Conservation (phyloP, 2,329 filamentous ascomycete genomes). For the Colletotrichum godetiae region DNA sequence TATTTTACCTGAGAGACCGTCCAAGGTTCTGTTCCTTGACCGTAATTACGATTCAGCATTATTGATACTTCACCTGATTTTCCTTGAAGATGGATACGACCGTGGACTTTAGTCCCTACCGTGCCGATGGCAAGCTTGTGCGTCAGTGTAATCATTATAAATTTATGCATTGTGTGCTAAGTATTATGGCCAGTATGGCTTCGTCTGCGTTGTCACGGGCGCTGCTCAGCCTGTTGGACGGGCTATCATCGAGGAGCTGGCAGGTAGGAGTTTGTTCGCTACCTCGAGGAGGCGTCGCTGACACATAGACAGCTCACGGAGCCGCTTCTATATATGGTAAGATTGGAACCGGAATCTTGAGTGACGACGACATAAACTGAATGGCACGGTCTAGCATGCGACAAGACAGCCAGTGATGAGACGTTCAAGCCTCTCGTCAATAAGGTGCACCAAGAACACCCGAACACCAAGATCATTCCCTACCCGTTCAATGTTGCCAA, state of each 20-base stretch:
- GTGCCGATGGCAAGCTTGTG: conserved; percentile 67
- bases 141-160: conserved; percentile 36
- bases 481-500: conserved; percentile 70
- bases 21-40: not conserved
- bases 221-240: conserved; percentile 70
- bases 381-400: conserved; percentile 55
- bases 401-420: conserved; percentile 52
- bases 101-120: conserved; percentile 67
- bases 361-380: not conserved
- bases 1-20: no score
- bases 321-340: conserved; percentile 71
- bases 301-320: conserved; percentile 62
- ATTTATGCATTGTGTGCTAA: not conserved
- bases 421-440: conserved; percentile 53
- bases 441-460: conserved; percentile 54
- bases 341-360: not conserved
- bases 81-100: conserved; percentile 43
- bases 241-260: conserved; percentile 69
- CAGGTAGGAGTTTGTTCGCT: conserved; percentile 50
- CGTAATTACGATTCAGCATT: not conserved
- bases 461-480: conserved; percentile 70
- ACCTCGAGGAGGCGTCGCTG: conserved; percentile 23
- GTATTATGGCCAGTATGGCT: conserved; percentile 63
- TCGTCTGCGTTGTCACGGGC: conserved; percentile 73
- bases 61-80: not conserved